Base-by-base conservation (phyloP, 148 eudicot genomes). In the Suaeda aralocaspica region DNA sequence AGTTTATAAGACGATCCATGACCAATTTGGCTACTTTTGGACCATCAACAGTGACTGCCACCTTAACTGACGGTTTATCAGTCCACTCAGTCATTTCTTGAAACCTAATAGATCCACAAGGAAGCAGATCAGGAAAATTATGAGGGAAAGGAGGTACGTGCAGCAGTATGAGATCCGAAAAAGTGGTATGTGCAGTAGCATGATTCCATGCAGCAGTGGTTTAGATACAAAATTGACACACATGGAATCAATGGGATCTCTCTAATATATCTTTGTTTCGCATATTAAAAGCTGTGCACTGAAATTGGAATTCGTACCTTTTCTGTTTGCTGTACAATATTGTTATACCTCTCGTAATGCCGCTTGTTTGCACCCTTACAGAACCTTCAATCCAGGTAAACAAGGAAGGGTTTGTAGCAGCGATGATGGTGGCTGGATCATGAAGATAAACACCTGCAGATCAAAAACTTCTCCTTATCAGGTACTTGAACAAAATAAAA, bases 1-100 rank as follows among this genome's bases (percentile, higher is more conserved):
- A 84, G 61, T 74, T 59, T 62, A 85, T 83, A 58, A 94, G 96
- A 73, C 97, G 86, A 46, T 94, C 96, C 91, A 89, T 89, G 26
- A 91, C 85, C 83, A 91, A 60, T 64, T 87, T 84, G 57, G 84
- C 85, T 45, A 89, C 87, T 73, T 80, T 50, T 12, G 87, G 92
- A 55, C 93, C 96, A 84, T 94, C 91, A 74, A 91, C 97, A 16
- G 99, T 89, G 56, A 94, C 97, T 31, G 99, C 99, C 64, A 94
- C 97, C 84, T 94, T 94, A 21, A 94, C 89, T 12, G 86, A 74
- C 46, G 97, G 97, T 67, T 87, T 91, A 78, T 87, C 78, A 2
- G 79, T 70, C 99, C 99, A 94, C 74, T 89, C 99, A 1, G 92
- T 89, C 33, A 67, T 85, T 81, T 89, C 96, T 24, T 11, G 86